Conservation (phyloP, 2,329 filamentous ascomycete species). For the Phoma herbarum region DNA sequence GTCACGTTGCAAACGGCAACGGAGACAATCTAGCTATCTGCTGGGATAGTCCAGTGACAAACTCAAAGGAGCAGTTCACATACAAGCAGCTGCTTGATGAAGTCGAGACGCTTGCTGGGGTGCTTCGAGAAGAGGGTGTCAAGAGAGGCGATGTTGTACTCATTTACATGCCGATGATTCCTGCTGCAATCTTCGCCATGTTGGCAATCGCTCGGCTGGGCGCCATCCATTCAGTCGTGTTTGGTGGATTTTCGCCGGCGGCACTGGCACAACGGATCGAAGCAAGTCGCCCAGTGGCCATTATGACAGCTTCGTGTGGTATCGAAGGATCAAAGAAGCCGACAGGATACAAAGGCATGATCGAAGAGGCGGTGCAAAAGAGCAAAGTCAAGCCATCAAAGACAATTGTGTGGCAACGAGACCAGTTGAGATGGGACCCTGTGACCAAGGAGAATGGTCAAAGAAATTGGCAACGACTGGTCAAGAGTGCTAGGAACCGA, state of each 20-base stretch:
- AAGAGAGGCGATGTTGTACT: constrained; percentile 85
- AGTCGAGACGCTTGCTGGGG: constrained; percentile 82
- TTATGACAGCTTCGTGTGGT: constrained; percentile 90
- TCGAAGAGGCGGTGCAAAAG: constrained; percentile 74
- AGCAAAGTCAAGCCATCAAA: constrained; percentile 75
- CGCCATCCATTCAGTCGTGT: constrained; percentile 90
- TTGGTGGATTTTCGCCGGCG: constrained; percentile 85
- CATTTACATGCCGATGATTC: constrained; percentile 98
- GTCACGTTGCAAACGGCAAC: constrained; percentile 80
- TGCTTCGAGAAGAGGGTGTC: constrained; percentile 82
- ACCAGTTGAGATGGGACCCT: constrained; percentile 76
- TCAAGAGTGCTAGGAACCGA: constrained; percentile 73
- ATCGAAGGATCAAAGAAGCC: constrained; percentile 87
- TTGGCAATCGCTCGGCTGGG: constrained; percentile 83
- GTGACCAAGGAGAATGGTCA: constrained; percentile 73
- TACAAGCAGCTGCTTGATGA: constrained; percentile 80
- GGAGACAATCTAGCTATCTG: constrained; percentile 79
- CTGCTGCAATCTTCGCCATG: constrained; percentile 84
- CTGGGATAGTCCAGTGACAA: constrained; percentile 88
- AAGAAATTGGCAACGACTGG: constrained; percentile 79
- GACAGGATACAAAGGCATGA: constrained; percentile 75
- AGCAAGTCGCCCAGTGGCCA: constrained; percentile 74
- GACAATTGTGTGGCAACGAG: constrained; percentile 84
- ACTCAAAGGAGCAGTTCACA: constrained; percentile 74
- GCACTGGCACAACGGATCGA: constrained; percentile 90